Evolutionary conservation across 2,329 filamentous ascomycete genomes (phyloP), one percentile per base, ranked within the genome.

Genomic region (Monosporascus sp.): DNA sequence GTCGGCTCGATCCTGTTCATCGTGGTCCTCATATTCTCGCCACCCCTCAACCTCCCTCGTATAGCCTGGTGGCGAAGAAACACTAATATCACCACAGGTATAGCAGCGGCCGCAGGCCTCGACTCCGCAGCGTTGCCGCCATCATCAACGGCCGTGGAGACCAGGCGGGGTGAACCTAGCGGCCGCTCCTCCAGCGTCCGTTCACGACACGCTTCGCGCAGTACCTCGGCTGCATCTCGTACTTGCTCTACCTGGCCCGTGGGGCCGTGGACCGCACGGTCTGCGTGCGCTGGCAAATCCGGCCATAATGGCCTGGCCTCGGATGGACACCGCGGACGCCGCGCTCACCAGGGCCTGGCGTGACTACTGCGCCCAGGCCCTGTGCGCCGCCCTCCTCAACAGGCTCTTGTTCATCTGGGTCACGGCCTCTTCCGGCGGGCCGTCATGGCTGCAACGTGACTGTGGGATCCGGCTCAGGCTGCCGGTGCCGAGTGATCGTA

Each of bases 201-300:
- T 61, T 65, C 48, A 63, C 57, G 5, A 62, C 56, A 4, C 41
- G 50, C 11, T 57, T 60, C 14, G 54, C 58, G 18, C 55, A 58
- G 36, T 64, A 64, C 46, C 54, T 64, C 9, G 61, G 62, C 35
- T 57, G 56, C 11, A 57, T 63, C 45, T 60, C 59, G 11, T 64
- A 60, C 52, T 54, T 60, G 14, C 49, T 63, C 48, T 63, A 62
- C 49, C 54, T 62, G 17, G 51, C 60, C 20, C 60, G 63, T 49
- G 56, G 53, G 7, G 37, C 50, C 8, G 44, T 61, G 17, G 56
- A 50, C 47, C 22, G 38, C 15, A 49, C 48, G 22, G 47, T 60
- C 2, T 37, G 44, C 24, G 37, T 43, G 49, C 49, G 38, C 9
- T 45, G 38, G 25, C 49, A 24, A 37, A 22, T n/a, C 49, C 38